Base-by-base conservation (phyloP, 1,284 basidiomycete genomes). In the Moesziomyces sp. region DNA sequence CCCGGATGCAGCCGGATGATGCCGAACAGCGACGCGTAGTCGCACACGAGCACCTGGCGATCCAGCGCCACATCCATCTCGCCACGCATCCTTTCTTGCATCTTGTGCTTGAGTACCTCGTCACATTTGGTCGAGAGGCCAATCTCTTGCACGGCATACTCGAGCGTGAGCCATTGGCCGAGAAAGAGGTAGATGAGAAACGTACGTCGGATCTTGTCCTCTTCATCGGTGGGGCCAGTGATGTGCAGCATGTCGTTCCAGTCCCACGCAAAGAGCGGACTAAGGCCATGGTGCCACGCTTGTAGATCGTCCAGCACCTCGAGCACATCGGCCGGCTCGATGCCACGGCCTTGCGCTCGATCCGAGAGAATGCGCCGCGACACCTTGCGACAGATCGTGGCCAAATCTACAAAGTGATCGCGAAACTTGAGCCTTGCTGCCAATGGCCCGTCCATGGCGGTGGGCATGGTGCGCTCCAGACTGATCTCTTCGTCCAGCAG, bases 171-270 rank as follows among this genome's bases (percentile, higher is more conserved):
- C 60, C 61, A 64, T 23, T 70, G 67, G 1, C 67, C 61, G 3
- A 64, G 49, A 19, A 55, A 70, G 23, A 70, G 57, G 19, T 59
- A 70, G 44, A 57, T 70, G 35, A 70, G 56, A 30, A 70, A 70
- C 0, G 56, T 64, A 9, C 67, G 67, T 10, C 67, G 57, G 1
- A 42, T 57, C 23, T 62, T 60, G 8, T 56, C 52, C 54, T 66
- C 68, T 0, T 52, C 28, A 9, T 58, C 51, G 13, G 51, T 55
- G 3, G 68, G 62, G 14, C 68, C 68, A 8, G 61, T 65, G 51
- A 64, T 71, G 48, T 71, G 62, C 13, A 71, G 58, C 58, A 62
- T 60, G 35, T 71, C 68, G 59, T 71, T 58, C 57, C 57, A 71
- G 38, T 71, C 62, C 68, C 68, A 71, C 10, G 34, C 14, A 30